Conservation (phyloP, 2,329 filamentous ascomycete species). For the Tolypocladium cylindrosporum region DNA sequence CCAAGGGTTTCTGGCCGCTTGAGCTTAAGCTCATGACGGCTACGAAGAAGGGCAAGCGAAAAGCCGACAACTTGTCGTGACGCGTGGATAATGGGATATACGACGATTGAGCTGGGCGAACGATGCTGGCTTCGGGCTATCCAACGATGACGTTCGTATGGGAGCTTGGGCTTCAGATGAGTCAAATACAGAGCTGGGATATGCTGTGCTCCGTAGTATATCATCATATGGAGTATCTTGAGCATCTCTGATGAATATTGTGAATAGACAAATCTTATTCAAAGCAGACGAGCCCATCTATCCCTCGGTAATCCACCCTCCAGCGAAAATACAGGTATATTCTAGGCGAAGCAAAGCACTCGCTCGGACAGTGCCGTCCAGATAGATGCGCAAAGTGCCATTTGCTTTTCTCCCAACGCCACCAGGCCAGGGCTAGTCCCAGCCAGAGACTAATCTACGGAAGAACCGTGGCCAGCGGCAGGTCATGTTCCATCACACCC, state of each 20-base stretch:
- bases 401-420: conserved; percentile 1
- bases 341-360: not conserved
- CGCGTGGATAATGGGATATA: not conserved
- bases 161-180: not conserved
- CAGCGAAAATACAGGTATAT: not conserved
- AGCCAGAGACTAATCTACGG: too few species aligned
- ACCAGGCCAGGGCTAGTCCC: not conserved
- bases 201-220: not conserved
- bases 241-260: not conserved
- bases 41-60: conserved; percentile 38
- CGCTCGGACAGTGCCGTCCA: not conserved
- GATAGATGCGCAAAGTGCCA: not conserved
- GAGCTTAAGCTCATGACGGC: conserved; percentile 53
- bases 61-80: conserved; percentile 19
- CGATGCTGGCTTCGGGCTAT: not conserved
- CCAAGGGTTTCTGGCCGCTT: conserved; percentile 46
- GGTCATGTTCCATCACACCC: not conserved
- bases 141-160: not conserved
- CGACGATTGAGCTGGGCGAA: too few species aligned
- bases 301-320: not conserved
- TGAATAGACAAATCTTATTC: not conserved
- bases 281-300: not conserved
- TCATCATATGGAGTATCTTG: not conserved
- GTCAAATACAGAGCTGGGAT: not conserved
- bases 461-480: not conserved